Evolutionary conservation across 2,329 filamentous ascomycete species (phyloP).

Genomic region (Beauveria bassiana): DNA sequence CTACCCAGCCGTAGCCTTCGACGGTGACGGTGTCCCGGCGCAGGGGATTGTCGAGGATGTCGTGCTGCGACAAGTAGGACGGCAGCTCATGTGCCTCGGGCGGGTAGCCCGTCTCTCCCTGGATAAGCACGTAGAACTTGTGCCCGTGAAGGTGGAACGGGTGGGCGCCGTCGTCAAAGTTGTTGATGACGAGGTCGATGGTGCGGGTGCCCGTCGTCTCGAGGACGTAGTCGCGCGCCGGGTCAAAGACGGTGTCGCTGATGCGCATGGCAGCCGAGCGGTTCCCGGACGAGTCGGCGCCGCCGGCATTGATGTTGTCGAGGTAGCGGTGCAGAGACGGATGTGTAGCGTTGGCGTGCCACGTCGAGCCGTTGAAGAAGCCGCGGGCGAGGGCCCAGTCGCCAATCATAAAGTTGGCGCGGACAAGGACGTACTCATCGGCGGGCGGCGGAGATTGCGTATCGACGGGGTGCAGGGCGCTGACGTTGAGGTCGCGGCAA

Average conservation of each 20-base stretch:
- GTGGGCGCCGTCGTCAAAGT: slow-evolving; percentile 44
- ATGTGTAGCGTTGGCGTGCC: slow-evolving; percentile 30
- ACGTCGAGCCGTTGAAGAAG: slow-evolving; percentile 46
- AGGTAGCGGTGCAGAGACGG: slow-evolving; percentile 30
- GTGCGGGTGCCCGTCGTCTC: slow-evolving; percentile 43
- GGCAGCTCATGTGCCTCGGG: slow-evolving; percentile 21
- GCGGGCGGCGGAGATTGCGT: slow-evolving; percentile 28
- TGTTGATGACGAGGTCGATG: slow-evolving; percentile 51
- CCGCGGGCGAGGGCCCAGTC: slow-evolving; percentile 45
- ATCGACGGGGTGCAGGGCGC: slow-evolving; percentile 33
- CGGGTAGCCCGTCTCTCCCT: slow-evolving; percentile 27
- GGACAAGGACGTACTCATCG: slow-evolving; percentile 35
- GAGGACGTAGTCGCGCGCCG: slow-evolving; percentile 33
- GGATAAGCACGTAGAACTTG: slow-evolving; percentile 40
- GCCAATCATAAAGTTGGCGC: slow-evolving; percentile 48
- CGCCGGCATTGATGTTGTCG: slow-evolving; percentile 12
- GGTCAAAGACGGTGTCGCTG: slow-evolving; percentile 25
- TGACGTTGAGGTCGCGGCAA: slow-evolving; percentile 47
- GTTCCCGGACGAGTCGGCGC: neutral
- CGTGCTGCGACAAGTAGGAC: slow-evolving; percentile 18
- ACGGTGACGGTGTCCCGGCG: slow-evolving; percentile 39
- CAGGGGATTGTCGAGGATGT: slow-evolving; percentile 24
- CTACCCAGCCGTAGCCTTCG: slow-evolving; percentile 45
- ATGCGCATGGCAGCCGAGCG: slow-evolving; percentile 16
- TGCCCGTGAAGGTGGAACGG: slow-evolving; percentile 53